Percentiles rank a stretch among this genome's conserved stretches.
These are phyloP conservation scores for Globisporangium irregulare DNA, from an alignment of 352 stramenopile species.

Conservation along the genomic window DNA sequence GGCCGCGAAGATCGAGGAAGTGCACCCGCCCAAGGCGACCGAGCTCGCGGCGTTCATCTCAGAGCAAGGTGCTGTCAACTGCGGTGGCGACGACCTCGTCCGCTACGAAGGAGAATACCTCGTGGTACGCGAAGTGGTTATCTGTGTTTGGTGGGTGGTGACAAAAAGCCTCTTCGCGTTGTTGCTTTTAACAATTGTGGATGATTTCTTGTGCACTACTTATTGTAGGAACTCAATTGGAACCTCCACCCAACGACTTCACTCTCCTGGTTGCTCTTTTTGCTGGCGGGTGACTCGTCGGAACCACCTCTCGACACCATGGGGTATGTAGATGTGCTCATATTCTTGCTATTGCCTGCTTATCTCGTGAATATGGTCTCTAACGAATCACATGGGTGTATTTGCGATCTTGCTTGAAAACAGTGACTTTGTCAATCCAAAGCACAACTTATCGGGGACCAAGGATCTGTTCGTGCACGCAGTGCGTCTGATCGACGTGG, in stretches of 20 bases:
- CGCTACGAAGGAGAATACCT: conserved; percentile 60
- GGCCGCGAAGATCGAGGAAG: conserved; percentile 84
- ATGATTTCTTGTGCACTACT: conserved; percentile 13
- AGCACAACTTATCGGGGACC: conserved; percentile 52
- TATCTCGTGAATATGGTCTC: background rate
- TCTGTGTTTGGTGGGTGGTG: conserved; percentile 3
- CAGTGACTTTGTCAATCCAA: conserved; percentile 66
- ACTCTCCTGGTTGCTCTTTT: conserved; percentile 75
- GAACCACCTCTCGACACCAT: conserved; percentile 71
- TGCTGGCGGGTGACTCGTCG: conserved; percentile 61
- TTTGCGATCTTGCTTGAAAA: background rate
- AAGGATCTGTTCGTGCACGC: conserved; percentile 73
- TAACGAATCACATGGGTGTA: conserved; percentile 5
- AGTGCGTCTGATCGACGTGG: conserved; percentile 68
- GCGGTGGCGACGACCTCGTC: conserved; percentile 52
- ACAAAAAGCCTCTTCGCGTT: background rate
- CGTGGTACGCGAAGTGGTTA: conserved; percentile 33
- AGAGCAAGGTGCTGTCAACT: conserved; percentile 38
- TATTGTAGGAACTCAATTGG: conserved; percentile 70
- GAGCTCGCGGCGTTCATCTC: conserved; percentile 65
- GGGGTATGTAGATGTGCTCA: conserved; percentile 28
- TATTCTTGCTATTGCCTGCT: background rate
- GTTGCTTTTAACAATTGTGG: conserved; percentile 17
- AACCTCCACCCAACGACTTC: conserved; percentile 75
- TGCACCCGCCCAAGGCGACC: conserved; percentile 68